Percentiles rank a stretch among this genome's conserved stretches.
Conservation (phyloP, 768 basidiomycete species). For the Suillus tomentosus region DNA sequence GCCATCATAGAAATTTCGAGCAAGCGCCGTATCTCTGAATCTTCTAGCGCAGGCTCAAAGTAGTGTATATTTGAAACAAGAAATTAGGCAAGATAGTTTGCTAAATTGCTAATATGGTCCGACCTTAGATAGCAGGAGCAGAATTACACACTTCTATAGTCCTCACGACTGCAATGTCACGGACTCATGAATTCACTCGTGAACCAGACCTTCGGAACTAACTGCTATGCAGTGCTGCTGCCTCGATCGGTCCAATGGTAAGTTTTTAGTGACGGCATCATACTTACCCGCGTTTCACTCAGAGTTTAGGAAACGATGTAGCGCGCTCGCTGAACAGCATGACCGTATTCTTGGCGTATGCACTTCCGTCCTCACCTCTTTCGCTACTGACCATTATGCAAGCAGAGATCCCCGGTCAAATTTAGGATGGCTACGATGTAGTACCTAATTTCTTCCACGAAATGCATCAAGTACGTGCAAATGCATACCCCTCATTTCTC, state of each 20-base stretch:
- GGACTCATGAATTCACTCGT: too few relatives aligned
- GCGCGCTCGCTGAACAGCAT: neutral
- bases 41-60: too few relatives aligned
- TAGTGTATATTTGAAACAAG: too few relatives aligned
- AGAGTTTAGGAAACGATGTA: neutral
- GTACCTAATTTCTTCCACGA: neutral
- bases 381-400: neutral
- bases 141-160: too few relatives aligned
- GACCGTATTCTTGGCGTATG: neutral
- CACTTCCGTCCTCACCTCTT: neutral
- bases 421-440: neutral
- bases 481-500: neutral
- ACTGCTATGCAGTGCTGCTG: too few relatives aligned
- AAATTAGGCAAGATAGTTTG: too few relatives aligned
- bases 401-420: neutral
- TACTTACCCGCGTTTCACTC: neutral
- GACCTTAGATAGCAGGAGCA: too few relatives aligned
- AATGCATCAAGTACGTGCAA: neutral
- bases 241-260: too few relatives aligned
- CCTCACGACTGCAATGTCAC: too few relatives aligned
- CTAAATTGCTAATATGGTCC: too few relatives aligned
- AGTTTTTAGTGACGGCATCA: neutral
- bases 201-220: too few relatives aligned
- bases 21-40: neutral
- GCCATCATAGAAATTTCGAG: neutral